A percentile compares a stretch with the other conserved stretches of the same genome.
Conservation (phyloP, 345 rosid species). For the Raphanus sativus region DNA sequence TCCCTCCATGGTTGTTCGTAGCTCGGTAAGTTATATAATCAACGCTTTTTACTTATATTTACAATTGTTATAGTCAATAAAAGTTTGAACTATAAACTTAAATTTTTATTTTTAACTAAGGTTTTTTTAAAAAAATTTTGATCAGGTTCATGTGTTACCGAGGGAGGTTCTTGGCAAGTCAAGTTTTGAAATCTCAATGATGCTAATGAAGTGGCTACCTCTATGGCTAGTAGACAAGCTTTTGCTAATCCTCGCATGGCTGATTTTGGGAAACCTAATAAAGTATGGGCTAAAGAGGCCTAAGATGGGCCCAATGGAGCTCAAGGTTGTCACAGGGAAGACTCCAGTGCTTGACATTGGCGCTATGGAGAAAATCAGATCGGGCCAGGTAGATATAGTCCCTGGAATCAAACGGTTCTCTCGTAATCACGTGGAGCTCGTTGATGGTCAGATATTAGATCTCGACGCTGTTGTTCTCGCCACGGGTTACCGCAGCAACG, state of each 20-base stretch:
- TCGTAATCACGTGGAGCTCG: conserved; percentile 59
- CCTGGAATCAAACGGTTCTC: conserved; percentile 63
- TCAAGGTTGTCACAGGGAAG: conserved; percentile 59
- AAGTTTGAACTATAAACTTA: neutral
- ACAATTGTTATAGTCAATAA: neutral
- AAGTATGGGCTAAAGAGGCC: conserved; percentile 72
- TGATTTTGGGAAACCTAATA: conserved; percentile 50
- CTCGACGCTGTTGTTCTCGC: conserved; percentile 71
- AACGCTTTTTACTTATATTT: neutral
- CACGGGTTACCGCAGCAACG: conserved; percentile 77
- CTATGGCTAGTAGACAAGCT: conserved; percentile 76
- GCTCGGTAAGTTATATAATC: conserved; percentile 60
- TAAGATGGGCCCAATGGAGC: conserved; percentile 61
- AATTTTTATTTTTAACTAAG: neutral
- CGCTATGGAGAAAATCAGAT: conserved; percentile 61
- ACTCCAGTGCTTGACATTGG: conserved; percentile 85
- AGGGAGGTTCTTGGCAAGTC: conserved; percentile 64
- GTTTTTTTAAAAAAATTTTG: conserved; percentile 1
- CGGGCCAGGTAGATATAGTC: conserved; percentile 63
- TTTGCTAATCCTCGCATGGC: conserved; percentile 54
- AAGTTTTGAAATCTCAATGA: conserved; percentile 53
- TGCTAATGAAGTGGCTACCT: conserved; percentile 73
- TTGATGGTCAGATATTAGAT: conserved; percentile 51
- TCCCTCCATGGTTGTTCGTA: conserved; percentile 82
- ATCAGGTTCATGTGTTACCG: conserved; percentile 67